Conservation (phyloP, 2,329 filamentous ascomycete genomes). For the Aspergillus intermedius region DNA sequence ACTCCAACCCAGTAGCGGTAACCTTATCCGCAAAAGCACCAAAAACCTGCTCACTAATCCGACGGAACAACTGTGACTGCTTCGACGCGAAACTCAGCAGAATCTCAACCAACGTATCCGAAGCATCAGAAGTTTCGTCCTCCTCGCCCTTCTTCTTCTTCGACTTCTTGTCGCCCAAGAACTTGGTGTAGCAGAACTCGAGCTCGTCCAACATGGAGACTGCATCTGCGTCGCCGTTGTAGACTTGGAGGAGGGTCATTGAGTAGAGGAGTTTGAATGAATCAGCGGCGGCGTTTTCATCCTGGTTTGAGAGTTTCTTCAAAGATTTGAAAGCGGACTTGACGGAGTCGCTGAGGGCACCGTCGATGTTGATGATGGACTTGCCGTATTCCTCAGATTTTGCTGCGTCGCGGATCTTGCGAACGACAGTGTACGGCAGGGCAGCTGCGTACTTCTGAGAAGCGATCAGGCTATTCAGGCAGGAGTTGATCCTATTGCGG, state of each 20-base stretch:
- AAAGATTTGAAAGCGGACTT: conserved; percentile 38
- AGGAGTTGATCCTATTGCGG: conserved; percentile 50
- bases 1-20: conserved; percentile 64
- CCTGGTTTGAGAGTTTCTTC: conserved; percentile 38
- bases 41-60: conserved; percentile 84
- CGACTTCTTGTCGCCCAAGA: conserved; percentile 46
- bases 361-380: conserved; percentile 45
- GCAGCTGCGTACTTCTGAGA: conserved; percentile 30
- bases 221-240: conserved; percentile 82
- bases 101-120: conserved; percentile 76
- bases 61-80: conserved; percentile 74
- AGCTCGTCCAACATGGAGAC: conserved; percentile 76
- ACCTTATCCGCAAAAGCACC: conserved; percentile 71
- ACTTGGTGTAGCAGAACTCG: conserved; percentile 64
- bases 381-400: conserved; percentile 31
- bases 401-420: conserved; percentile 34
- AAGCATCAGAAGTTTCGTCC: conserved; percentile 44
- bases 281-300: conserved; percentile 38
- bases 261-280: conserved; percentile 77
- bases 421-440: conserved; percentile 36
- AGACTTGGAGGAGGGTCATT: conserved; percentile 78
- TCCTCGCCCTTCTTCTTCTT: conserved; percentile 41
- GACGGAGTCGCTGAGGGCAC: conserved; percentile 37
- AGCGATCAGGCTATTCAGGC: conserved; percentile 47
- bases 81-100: conserved; percentile 84